Evolutionary conservation across 208 protist species (phyloP).

Genomic region (Crithidia bombi): DNA sequence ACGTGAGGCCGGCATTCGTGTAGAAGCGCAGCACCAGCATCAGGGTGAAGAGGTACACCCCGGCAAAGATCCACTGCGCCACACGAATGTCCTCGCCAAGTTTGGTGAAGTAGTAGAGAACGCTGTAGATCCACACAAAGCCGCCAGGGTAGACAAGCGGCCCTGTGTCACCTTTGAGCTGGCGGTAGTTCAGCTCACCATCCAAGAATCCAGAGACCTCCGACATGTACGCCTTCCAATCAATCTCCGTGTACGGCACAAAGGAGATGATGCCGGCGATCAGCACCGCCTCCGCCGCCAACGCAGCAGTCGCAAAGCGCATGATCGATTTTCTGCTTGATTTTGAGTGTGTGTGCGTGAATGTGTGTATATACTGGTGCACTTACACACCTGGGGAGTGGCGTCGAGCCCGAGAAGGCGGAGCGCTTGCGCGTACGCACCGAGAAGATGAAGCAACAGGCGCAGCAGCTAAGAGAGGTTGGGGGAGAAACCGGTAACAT

Average conservation of each 20-base stretch:
- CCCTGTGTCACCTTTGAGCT: slow-evolving; percentile 80
- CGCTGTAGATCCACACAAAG: slow-evolving; percentile 89
- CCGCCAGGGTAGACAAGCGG: slow-evolving; percentile 91
- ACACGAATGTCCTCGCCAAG: slow-evolving; percentile 58
- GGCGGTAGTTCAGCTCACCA: slow-evolving; percentile 81
- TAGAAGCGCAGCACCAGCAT: slow-evolving; percentile 55
- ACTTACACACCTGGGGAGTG: background rate
- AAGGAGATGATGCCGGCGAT: slow-evolving; percentile 43
- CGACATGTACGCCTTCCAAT: slow-evolving; percentile 93
- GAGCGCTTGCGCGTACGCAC: too few relatives aligned
- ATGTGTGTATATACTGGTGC: background rate
- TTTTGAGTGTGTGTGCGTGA: background rate
- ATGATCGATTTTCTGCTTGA: too few relatives aligned
- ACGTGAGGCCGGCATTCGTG: slow-evolving; percentile 33
- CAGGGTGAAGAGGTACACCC: slow-evolving; percentile 73
- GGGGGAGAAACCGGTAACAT: too few relatives aligned
- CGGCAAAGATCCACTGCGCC: slow-evolving; percentile 78
- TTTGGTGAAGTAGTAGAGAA: slow-evolving; percentile 80
- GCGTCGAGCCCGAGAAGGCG: too few relatives aligned
- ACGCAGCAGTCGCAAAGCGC: slow-evolving; percentile 27
- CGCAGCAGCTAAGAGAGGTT: too few relatives aligned
- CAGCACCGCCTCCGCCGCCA: slow-evolving; percentile 36
- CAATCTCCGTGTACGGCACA: slow-evolving; percentile 87
- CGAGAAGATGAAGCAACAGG: too few relatives aligned
- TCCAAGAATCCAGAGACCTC: slow-evolving; percentile 76